phyloP scores from a whole-genome alignment of 2,329 filamentous ascomycete species.

The Leptographium procerum region DNA sequence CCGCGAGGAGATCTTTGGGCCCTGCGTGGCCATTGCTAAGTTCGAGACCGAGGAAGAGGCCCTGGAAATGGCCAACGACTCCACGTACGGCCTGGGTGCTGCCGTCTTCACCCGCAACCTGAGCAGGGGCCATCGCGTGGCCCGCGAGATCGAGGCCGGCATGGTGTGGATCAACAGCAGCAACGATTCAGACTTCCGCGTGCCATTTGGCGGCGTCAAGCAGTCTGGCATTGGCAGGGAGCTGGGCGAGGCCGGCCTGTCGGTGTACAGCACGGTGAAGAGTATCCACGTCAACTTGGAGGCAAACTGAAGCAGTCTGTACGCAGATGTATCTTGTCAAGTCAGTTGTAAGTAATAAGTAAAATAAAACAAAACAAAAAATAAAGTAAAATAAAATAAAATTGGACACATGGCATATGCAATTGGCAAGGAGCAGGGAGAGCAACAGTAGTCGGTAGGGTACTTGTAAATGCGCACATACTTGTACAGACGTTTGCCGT shows the following conservation, averaged over 20 bases:
- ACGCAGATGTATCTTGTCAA: not conserved
- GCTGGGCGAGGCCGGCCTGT: slow-evolving; percentile 23
- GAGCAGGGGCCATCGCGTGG: slow-evolving; percentile 29
- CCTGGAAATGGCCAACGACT: slow-evolving; percentile 28
- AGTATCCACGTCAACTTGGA: slow-evolving; percentile 24
- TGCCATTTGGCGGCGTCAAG: slow-evolving; percentile 33
- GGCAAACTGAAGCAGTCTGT: slow-evolving; percentile 4
- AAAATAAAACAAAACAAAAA: too few relatives aligned
- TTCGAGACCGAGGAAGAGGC: slow-evolving; percentile 27
- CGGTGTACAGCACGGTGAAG: slow-evolving; percentile 23
- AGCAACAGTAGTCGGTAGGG: not conserved
- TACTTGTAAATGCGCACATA: too few relatives aligned
- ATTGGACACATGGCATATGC: not conserved
- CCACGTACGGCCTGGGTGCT: slow-evolving; percentile 44
- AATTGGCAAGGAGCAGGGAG: not conserved
- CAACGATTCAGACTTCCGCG: slow-evolving; percentile 35
- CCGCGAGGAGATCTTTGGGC: slow-evolving; percentile 25
- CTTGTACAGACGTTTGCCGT: too few relatives aligned
- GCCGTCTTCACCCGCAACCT: slow-evolving; percentile 48
- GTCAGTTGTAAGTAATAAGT: not conserved
- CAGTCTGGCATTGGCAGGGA: slow-evolving; percentile 25
- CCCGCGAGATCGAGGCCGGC: slow-evolving; percentile 45
- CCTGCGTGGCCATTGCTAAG: slow-evolving; percentile 21
- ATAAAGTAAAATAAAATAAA: too few relatives aligned
- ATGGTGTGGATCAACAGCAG: slow-evolving; percentile 37